phyloP scores from a whole-genome alignment of 2,329 filamentous ascomycete genomes.

The Pestalotiopsis sp. region DNA sequence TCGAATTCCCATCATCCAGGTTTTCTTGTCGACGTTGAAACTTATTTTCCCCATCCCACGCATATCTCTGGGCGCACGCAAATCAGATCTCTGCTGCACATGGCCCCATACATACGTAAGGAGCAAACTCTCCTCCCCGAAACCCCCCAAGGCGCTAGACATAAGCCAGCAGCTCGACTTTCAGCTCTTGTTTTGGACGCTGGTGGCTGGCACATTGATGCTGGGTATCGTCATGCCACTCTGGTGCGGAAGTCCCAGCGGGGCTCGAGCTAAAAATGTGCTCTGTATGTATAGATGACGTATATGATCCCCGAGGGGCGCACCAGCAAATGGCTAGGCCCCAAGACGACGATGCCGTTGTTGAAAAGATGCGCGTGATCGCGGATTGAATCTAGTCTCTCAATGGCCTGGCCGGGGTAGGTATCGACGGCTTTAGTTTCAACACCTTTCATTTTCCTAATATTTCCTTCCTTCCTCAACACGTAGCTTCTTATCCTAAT shows the following conservation, averaged over 20 bases:
- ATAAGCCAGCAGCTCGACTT: not conserved
- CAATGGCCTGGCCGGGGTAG: not conserved
- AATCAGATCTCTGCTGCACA: not conserved
- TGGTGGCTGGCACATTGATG: not conserved
- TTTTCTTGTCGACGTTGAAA: not conserved
- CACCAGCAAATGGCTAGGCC: not conserved
- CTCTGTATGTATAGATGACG: not conserved
- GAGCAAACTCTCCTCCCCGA: not conserved
- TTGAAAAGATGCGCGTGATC: not conserved
- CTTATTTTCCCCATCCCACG: not conserved
- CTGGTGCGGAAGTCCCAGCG: not conserved
- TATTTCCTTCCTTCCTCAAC: not conserved
- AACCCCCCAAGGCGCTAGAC: not conserved
- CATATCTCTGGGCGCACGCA: not conserved
- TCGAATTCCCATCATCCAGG: not conserved
- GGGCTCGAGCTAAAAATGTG: not conserved
- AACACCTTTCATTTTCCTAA: not conserved
- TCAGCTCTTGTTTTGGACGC: not conserved
- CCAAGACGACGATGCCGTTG: not conserved
- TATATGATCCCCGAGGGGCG: not conserved
- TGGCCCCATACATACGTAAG: not conserved
- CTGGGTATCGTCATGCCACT: not conserved
- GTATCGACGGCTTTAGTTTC: not conserved
- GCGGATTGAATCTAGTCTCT: not conserved
- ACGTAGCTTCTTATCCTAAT: not conserved